A percentile compares a stretch with the other conserved stretches of the same genome.
These are phyloP conservation scores for Massospora cicadina DNA, from an alignment of 371 early-diverging fungal genomes.

Conservation along the genomic window DNA sequence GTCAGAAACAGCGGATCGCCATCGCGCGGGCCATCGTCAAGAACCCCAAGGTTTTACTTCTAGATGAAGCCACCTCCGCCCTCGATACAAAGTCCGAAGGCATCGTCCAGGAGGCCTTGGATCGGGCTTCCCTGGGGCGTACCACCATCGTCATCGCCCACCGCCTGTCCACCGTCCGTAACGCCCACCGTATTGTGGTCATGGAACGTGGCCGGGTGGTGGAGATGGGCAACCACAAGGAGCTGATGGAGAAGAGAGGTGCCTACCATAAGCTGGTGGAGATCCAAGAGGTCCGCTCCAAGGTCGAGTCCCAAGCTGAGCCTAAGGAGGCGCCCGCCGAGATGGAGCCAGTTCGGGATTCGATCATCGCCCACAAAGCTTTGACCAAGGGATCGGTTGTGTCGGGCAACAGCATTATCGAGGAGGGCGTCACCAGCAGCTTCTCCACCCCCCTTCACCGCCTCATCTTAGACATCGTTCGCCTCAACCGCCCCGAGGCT, in stretches of 20 bases:
- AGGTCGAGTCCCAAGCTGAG: slow-evolving; percentile 12
- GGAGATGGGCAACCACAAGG: slow-evolving; percentile 53
- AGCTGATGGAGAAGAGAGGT: slow-evolving; percentile 30
- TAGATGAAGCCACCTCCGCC: slow-evolving; percentile 79
- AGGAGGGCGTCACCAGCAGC: slow-evolving; percentile 12
- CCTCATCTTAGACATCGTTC: slow-evolving; percentile 12
- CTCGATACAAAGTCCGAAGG: slow-evolving; percentile 69
- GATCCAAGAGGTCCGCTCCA: slow-evolving; percentile 29
- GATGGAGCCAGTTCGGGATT: slow-evolving; percentile 8
- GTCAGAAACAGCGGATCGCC: slow-evolving; percentile 41
- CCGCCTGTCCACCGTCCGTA: slow-evolving; percentile 55
- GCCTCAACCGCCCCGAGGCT: slow-evolving; percentile 16
- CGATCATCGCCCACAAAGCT: slow-evolving; percentile 3
- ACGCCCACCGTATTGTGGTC: slow-evolving; percentile 71
- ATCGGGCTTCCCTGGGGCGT: slow-evolving; percentile 48
- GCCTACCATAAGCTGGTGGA: slow-evolving; percentile 33
- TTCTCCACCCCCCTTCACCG: slow-evolving; percentile 10
- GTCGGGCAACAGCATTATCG: slow-evolving; percentile 4
- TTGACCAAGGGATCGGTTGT: slow-evolving; percentile 3
- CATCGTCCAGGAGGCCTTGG: slow-evolving; percentile 62
- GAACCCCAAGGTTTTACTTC: slow-evolving; percentile 48
- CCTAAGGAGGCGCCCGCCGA: not conserved
- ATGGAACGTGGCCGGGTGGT: slow-evolving; percentile 48
- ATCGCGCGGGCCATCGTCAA: slow-evolving; percentile 68
- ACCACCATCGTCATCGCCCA: slow-evolving; percentile 91